Conservation (phyloP, 1,284 basidiomycete species). For the Cystobasidium slooffiae region DNA sequence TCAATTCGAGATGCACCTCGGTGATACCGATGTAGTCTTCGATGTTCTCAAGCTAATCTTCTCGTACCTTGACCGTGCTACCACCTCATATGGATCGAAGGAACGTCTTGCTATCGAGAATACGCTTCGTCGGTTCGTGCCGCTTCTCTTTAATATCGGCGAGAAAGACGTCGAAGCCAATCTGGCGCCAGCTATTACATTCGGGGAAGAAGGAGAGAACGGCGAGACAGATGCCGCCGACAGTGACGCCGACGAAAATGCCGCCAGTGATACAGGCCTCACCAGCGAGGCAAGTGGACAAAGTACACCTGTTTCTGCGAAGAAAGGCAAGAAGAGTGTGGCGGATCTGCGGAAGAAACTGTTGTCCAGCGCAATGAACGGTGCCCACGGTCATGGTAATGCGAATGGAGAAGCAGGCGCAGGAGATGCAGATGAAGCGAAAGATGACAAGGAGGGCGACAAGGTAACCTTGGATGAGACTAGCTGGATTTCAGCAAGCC, state of each 20-base stretch:
- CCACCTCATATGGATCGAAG: conserved; percentile 64
- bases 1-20: conserved; percentile 81
- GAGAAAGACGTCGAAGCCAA: conserved; percentile 73
- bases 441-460: conserved; percentile 1
- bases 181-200: conserved; percentile 45
- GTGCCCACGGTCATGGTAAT: neutral
- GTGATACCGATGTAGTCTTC: conserved; percentile 78
- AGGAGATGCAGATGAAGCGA: neutral
- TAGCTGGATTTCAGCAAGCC: conserved; percentile 38
- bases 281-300: conserved; percentile 29
- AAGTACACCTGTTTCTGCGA: neutral
- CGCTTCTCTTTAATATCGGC: conserved; percentile 76
- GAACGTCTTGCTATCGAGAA: conserved; percentile 84
- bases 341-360: conserved; percentile 77
- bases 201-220: conserved; percentile 47
- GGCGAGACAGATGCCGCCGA: conserved; percentile 14
- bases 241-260: conserved; percentile 40
- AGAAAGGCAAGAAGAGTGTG: conserved; percentile 57
- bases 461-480: conserved; percentile 8
- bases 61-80: conserved; percentile 83
- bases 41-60: conserved; percentile 90
- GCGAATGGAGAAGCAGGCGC: neutral
- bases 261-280: conserved; percentile 37
- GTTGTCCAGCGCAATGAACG: conserved; percentile 58
- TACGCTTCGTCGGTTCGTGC: conserved; percentile 84